Conservation (phyloP, 768 basidiomycete genomes). For the Tubosaeta sp. region DNA sequence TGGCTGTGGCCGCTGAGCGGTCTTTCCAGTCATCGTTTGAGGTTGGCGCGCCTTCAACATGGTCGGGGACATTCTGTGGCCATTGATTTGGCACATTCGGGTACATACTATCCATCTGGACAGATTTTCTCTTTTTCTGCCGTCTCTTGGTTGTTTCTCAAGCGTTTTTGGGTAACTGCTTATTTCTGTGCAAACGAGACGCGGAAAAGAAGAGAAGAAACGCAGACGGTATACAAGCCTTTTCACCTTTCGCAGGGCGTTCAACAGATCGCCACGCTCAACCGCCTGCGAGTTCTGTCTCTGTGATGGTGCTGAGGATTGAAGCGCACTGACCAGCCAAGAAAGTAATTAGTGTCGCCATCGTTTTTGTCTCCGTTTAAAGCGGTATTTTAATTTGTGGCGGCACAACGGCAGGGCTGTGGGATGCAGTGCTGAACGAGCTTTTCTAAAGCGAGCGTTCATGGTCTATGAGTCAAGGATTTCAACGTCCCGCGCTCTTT, state of each 20-base stretch:
- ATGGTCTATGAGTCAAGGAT: slow-evolving; percentile 12
- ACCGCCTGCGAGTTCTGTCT: slow-evolving; percentile 38
- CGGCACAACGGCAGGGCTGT: slow-evolving; percentile 28
- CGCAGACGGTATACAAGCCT: slow-evolving; percentile 37
- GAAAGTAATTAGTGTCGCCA: slow-evolving; percentile 21
- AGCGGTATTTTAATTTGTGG: slow-evolving; percentile 18
- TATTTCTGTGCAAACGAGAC: slow-evolving; percentile 42
- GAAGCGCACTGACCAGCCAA: slow-evolving; percentile 31
- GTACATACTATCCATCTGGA: slow-evolving; percentile 45
- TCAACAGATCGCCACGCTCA: slow-evolving; percentile 32
- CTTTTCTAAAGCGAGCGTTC: slow-evolving; percentile 20
- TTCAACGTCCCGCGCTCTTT: neutral
- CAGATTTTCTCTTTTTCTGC: slow-evolving; percentile 39
- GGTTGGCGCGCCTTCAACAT: slow-evolving; percentile 26
- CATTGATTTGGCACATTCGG: slow-evolving; percentile 41
- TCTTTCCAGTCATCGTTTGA: slow-evolving; percentile 41
- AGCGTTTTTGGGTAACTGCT: slow-evolving; percentile 42
- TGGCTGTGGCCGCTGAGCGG: slow-evolving; percentile 22
- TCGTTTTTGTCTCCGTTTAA: slow-evolving; percentile 25
- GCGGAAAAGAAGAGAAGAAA: slow-evolving; percentile 34
- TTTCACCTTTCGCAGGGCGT: slow-evolving; percentile 37
- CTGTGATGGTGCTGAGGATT: slow-evolving; percentile 38
- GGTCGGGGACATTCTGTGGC: slow-evolving; percentile 36
- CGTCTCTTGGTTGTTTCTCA: slow-evolving; percentile 34
- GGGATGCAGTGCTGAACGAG: slow-evolving; percentile 22